Base-by-base conservation (phyloP, 768 basidiomycete genomes). In the Calocybe cyanea region DNA sequence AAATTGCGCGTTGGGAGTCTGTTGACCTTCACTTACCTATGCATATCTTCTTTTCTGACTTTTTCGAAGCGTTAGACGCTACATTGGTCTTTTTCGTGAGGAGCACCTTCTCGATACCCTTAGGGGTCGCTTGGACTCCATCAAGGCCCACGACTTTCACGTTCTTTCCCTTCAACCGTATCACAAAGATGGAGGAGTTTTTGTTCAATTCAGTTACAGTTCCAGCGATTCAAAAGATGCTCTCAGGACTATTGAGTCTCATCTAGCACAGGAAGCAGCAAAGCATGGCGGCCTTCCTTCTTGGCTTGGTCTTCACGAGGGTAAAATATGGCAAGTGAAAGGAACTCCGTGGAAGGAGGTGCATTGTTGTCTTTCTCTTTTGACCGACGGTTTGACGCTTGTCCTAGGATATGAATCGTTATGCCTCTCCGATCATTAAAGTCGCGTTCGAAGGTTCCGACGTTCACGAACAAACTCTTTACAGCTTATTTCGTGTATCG, bases 371-470 rank as follows among this genome's bases (percentile, higher is more conserved):
- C 18, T 46, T 35, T 7, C 7, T 21, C 15, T 25, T 6, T 23
- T 31, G 39, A 7, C 32, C 17, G 34, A 20, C 23, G 14, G 42
- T 30, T 45, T 10, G 41, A 44, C 13, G 38, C 38, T 17, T 41
- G 11, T n/a, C 2, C 15, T 43, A 94, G 88, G 95, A 98, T 53
- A 81, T 97, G 80, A 73, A 83, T 47, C 74, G 88, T 42, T 95
- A 81, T 61, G 83, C 92, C 0, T 85, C 87, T 15, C 68, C 73
- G 2, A 72, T 85, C 7, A 58, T 97, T 41, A 78, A 79, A 48
- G 77, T 95, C n/a, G 67, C 78, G 5, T 97, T 95, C 54, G 88
- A 95, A 24, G 95, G 95, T 0, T 85, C 91, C 1, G 93, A 96
- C 58, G 67, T 93, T 1, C 75, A 77, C 21, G 90, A 94, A 56